phyloP scores from a whole-genome alignment of 768 basidiomycete species.

The Xerocomellus amylosporus region DNA sequence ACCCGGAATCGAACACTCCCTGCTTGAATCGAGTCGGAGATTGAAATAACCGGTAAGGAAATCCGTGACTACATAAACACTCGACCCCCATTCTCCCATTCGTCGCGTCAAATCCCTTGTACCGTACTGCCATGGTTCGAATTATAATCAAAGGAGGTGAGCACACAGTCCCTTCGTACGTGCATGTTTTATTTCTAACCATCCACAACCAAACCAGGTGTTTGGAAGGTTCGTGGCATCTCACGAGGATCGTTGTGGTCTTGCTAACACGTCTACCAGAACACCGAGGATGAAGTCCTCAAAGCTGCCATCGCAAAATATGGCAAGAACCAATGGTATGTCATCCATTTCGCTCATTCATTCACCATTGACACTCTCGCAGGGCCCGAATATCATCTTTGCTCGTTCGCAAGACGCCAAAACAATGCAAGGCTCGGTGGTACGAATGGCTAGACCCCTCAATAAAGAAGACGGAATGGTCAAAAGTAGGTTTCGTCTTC shows the following conservation, averaged over 20 bases:
- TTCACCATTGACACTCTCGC: constrained; percentile 1
- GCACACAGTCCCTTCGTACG: constrained; percentile 21
- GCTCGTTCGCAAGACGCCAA: constrained; percentile 96
- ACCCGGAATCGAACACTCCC: constrained; percentile 4
- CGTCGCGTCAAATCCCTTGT: not conserved
- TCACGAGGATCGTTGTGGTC: not conserved
- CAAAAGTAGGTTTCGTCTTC: constrained; percentile 58
- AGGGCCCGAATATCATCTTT: constrained; percentile 98
- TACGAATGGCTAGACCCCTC: constrained; percentile 99
- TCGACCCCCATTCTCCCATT: not conserved
- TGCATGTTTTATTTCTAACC: constrained; percentile 1
- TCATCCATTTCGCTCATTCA: not conserved
- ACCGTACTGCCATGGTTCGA: constrained; percentile 58
- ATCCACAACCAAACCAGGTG: constrained; percentile 42
- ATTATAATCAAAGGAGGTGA: constrained; percentile 89
- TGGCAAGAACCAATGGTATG: constrained; percentile 91
- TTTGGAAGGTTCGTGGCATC: constrained; percentile 66
- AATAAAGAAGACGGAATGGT: constrained; percentile 99
- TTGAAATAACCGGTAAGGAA: constrained; percentile 9
- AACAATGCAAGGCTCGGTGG: constrained; percentile 99
- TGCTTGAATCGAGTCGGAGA: constrained; percentile 15
- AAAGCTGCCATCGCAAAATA: constrained; percentile 99
- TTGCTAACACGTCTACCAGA: constrained; percentile 42
- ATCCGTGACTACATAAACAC: constrained; percentile 6
- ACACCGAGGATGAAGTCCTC: constrained; percentile 96